These are phyloP conservation scores for Camelina laxa DNA, from an alignment of 345 rosid species.

Conservation along the genomic window DNA sequence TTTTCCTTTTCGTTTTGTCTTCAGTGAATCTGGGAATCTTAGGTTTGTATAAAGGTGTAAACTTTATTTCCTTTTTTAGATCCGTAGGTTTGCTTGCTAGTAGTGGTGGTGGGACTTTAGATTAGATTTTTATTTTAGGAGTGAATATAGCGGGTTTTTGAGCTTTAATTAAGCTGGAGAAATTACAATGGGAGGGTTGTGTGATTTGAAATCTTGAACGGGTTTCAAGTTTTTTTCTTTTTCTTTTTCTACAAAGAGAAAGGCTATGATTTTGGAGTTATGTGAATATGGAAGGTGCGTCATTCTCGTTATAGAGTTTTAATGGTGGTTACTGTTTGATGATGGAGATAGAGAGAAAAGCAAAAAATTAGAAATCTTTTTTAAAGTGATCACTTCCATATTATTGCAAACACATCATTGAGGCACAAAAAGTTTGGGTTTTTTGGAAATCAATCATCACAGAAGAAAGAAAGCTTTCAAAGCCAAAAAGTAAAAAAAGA, in stretches of 20 bases:
- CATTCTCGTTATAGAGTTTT: conserved; percentile 41
- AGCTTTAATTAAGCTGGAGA: conserved; percentile 49
- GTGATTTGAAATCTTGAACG: conserved; percentile 30
- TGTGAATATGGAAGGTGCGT: conserved; percentile 54
- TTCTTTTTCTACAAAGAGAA: conserved; percentile 41
- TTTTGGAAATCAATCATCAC: conserved; percentile 19
- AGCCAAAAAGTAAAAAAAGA: conserved; percentile 7
- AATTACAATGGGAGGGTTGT: conserved; percentile 30
- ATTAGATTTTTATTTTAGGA: background rate
- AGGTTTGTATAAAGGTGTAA: conserved; percentile 41
- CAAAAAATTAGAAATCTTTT: conserved; percentile 32
- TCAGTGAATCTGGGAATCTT: conserved; percentile 25
- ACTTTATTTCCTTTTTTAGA: conserved; percentile 33
- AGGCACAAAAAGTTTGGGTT: conserved; percentile 28
- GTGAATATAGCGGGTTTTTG: background rate
- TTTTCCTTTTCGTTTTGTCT: conserved; percentile 23
- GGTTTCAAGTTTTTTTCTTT: conserved; percentile 20
- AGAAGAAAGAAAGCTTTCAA: conserved; percentile 27
- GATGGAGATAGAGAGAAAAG: conserved; percentile 27
- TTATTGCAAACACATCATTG: conserved; percentile 41
- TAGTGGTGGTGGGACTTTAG: conserved; percentile 12
- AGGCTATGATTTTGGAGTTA: conserved; percentile 42
- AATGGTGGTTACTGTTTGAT: conserved; percentile 43
- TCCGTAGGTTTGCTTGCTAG: conserved; percentile 32
- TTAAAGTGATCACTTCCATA: conserved; percentile 29